These are phyloP conservation scores for Monosporozyma siamensis DNA, from an alignment of 805 yeast genomes.

Conservation along the genomic window DNA sequence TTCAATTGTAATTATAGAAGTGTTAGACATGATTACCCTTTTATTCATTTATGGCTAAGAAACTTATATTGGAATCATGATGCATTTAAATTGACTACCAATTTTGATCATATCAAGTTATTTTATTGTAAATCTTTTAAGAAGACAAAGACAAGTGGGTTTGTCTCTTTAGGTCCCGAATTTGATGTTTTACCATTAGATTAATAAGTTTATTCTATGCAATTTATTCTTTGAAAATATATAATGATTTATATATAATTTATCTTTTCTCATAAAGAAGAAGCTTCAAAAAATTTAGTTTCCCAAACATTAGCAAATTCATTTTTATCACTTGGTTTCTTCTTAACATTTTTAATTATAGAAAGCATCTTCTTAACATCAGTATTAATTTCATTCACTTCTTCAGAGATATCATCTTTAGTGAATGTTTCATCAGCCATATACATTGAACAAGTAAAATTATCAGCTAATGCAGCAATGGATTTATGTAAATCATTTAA, in stretches of 20 bases:
- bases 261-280: constrained; percentile 1
- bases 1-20: constrained; percentile 82
- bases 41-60: constrained; percentile 67
- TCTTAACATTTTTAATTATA: constrained; percentile 39
- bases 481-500: constrained; percentile 36
- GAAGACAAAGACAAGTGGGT: constrained; percentile 66
- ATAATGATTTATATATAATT: background rate
- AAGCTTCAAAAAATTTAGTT: constrained; percentile 18
- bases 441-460: constrained; percentile 48
- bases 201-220: background rate
- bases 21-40: constrained; percentile 71
- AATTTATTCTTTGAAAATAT: background rate
- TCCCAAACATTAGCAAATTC: constrained; percentile 31
- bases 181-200: constrained; percentile 44
- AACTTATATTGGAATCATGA: constrained; percentile 71
- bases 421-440: constrained; percentile 30
- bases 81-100: constrained; percentile 70
- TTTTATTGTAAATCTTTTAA: constrained; percentile 84
- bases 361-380: constrained; percentile 27
- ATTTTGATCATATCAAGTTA: constrained; percentile 80
- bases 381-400: constrained; percentile 19
- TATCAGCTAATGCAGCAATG: constrained; percentile 44
- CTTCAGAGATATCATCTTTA: constrained; percentile 25
- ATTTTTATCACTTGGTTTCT: constrained; percentile 40
- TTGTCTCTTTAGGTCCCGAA: constrained; percentile 82